These are phyloP conservation scores for Mortierella sp. DNA, from an alignment of 371 early-diverging fungal species.

Conservation along the genomic window DNA sequence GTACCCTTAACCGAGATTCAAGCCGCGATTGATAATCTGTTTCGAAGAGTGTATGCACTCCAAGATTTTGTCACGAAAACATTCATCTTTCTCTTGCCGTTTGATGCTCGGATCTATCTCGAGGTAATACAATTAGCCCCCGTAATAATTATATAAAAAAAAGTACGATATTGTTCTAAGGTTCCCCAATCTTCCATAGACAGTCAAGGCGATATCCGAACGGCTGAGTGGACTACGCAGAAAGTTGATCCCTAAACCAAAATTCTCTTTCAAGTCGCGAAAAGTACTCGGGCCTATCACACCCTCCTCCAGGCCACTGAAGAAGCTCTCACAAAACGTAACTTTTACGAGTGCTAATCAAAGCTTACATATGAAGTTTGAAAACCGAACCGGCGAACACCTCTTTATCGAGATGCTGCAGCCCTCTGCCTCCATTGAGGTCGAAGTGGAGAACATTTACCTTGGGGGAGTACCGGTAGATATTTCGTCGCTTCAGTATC, in stretches of 20 bases:
- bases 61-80: constrained; percentile 70
- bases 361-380: constrained; percentile 33
- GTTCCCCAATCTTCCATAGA: constrained; percentile 45
- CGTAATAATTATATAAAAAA: constrained; percentile 22
- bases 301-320: not conserved
- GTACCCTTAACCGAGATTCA: constrained; percentile 53
- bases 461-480: constrained; percentile 22
- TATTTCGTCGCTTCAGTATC: no score
- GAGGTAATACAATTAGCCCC: constrained; percentile 21
- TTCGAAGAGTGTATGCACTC: constrained; percentile 63
- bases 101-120: constrained; percentile 69
- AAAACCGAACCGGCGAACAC: constrained; percentile 30
- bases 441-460: constrained; percentile 9
- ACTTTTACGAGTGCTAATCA: constrained; percentile 4
- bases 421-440: not conserved
- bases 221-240: constrained; percentile 49
- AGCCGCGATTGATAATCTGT: constrained; percentile 52
- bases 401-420: constrained; percentile 32
- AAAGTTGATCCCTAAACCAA: constrained; percentile 66
- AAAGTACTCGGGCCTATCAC: constrained; percentile 35
- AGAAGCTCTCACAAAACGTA: not conserved
- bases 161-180: not conserved
- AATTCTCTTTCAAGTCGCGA: constrained; percentile 74
- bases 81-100: constrained; percentile 65
- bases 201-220: constrained; percentile 62